A percentile compares a stretch with the other conserved stretches of the same genome.
These are phyloP conservation scores for Ustilago xerochloae DNA, from an alignment of 1,284 basidiomycete species.

Conservation along the genomic window DNA sequence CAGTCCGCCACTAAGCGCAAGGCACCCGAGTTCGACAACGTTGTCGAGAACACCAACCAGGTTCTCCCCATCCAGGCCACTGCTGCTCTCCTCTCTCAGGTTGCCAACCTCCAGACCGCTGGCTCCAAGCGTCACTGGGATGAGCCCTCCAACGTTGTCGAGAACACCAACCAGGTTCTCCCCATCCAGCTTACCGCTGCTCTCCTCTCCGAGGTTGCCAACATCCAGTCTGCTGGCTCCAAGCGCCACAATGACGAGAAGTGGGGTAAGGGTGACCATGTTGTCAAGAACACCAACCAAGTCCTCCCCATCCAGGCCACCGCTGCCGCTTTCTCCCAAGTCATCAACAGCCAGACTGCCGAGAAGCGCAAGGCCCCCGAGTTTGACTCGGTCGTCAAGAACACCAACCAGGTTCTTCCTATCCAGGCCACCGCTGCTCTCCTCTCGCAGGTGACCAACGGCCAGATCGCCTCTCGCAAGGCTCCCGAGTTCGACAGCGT, in stretches of 20 bases:
- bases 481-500: conserved; percentile 12
- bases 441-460: conserved; percentile 21
- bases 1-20: conserved; percentile 15
- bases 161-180: conserved; percentile 27
- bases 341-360: conserved; percentile 18
- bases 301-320: conserved; percentile 37
- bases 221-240: conserved; percentile 7
- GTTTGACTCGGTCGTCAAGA: conserved; percentile 11
- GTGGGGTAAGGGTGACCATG: conserved; percentile 1
- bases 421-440: conserved; percentile 23
- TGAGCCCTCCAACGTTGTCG: conserved; percentile 6
- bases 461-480: conserved; percentile 3
- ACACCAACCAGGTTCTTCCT: conserved; percentile 27
- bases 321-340: conserved; percentile 11
- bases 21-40: conserved; percentile 4
- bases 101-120: conserved; percentile 28
- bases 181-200: conserved; percentile 22
- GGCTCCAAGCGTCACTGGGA: conserved; percentile 1
- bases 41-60: conserved; percentile 28
- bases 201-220: conserved; percentile 16
- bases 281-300: conserved; percentile 32
- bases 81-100: conserved; percentile 20
- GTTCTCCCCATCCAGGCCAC: conserved; percentile 33
- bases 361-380: conserved; percentile 14
- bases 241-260: conserved; percentile 18